A percentile compares a stretch with the other conserved stretches of the same genome.
These are phyloP conservation scores for Trematosphaeria pertusa DNA, from an alignment of 2,329 filamentous ascomycete species.

Conservation along the genomic window DNA sequence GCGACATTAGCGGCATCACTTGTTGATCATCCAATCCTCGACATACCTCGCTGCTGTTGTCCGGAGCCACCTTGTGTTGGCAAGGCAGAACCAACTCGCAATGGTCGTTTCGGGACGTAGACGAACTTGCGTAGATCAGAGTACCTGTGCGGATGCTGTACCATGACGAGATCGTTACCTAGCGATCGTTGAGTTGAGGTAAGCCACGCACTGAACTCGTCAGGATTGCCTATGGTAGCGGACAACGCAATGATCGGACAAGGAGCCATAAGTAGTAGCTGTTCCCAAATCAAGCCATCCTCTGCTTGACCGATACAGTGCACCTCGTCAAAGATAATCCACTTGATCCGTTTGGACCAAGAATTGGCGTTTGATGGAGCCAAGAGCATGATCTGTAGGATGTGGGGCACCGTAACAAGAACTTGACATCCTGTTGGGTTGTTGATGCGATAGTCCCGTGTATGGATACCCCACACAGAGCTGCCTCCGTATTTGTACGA, in stretches of 20 bases:
- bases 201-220: constrained; percentile 74
- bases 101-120: constrained; percentile 66
- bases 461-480: constrained; percentile 81
- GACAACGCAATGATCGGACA: constrained; percentile 82
- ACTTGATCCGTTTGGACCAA: constrained; percentile 72
- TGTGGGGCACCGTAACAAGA: constrained; percentile 77
- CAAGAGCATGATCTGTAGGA: constrained; percentile 77
- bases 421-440: constrained; percentile 76
- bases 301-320: constrained; percentile 80
- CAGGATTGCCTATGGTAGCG: constrained; percentile 78
- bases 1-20: no score
- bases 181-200: constrained; percentile 67
- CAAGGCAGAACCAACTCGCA: no score
- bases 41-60: no score
- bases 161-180: constrained; percentile 70
- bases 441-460: constrained; percentile 76
- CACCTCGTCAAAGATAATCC: constrained; percentile 84
- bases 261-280: constrained; percentile 74
- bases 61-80: no score
- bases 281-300: constrained; percentile 80
- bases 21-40: no score
- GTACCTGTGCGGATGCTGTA: constrained; percentile 73
- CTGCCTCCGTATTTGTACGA: constrained; percentile 62
- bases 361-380: constrained; percentile 70
- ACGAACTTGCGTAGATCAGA: constrained; percentile 80